Evolutionary conservation across 2,329 filamentous ascomycete species (phyloP).

Genomic region (Cordyceps fumosorosea): DNA sequence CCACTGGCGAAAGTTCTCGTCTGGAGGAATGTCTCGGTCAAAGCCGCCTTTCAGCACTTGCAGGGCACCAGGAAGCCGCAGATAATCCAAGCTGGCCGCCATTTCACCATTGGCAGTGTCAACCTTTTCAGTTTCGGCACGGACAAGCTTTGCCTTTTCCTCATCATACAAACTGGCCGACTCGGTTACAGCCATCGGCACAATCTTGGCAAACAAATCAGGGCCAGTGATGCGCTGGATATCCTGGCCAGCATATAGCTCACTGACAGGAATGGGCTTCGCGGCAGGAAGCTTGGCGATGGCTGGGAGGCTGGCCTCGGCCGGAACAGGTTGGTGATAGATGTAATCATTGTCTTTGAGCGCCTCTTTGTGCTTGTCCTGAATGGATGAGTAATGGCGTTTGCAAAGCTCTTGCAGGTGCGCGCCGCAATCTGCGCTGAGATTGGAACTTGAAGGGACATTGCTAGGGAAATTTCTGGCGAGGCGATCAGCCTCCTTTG

Average conservation of each 20-base stretch:
- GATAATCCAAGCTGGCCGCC: constrained; percentile 88
- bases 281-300: constrained; percentile 90
- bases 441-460: constrained; percentile 73
- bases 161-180: constrained; percentile 96
- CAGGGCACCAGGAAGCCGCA: constrained; percentile 81
- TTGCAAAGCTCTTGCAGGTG: constrained; percentile 76
- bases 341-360: constrained; percentile 97
- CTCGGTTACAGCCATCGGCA: constrained; percentile 92
- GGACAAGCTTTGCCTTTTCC: constrained; percentile 92
- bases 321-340: constrained; percentile 87
- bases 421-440: constrained; percentile 70
- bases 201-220: constrained; percentile 93
- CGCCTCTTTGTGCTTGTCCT: constrained; percentile 70
- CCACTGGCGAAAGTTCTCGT: constrained; percentile 90
- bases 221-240: constrained; percentile 95
- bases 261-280: constrained; percentile 94
- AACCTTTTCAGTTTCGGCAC: constrained; percentile 88
- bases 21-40: constrained; percentile 80
- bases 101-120: constrained; percentile 93
- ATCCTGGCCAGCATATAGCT: constrained; percentile 93
- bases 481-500: constrained; percentile 69
- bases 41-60: constrained; percentile 90
- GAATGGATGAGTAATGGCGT: constrained; percentile 70
- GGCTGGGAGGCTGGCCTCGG: constrained; percentile 71
- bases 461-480: constrained; percentile 76